A percentile compares a stretch with the other conserved stretches of the same genome.
Conservation (phyloP, 2,329 filamentous ascomycete genomes). For the Alternaria brassicicola region DNA sequence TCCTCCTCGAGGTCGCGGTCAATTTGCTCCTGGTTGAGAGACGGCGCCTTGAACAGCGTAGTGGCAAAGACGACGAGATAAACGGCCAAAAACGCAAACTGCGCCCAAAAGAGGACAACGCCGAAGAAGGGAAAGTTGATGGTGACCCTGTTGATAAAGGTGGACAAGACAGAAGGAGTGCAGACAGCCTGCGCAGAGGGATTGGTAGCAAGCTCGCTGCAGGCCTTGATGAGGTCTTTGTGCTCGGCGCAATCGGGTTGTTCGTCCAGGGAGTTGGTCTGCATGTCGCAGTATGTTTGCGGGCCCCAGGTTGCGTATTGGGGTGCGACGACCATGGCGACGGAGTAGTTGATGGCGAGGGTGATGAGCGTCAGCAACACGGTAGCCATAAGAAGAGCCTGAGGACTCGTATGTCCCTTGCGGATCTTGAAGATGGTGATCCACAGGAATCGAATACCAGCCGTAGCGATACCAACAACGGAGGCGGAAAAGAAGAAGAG, state of each 20-base stretch:
- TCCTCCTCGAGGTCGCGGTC: constrained; percentile 91
- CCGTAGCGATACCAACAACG: constrained; percentile 80
- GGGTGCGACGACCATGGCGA: constrained; percentile 92
- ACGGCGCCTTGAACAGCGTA: constrained; percentile 79
- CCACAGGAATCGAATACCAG: constrained; percentile 97
- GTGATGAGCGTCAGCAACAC: constrained; percentile 89
- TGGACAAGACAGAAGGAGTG: constrained; percentile 88
- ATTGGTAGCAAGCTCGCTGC: constrained; percentile 76
- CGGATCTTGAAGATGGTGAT: constrained; percentile 89
- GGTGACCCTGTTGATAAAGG: constrained; percentile 89
- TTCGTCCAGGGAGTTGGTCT: constrained; percentile 65
- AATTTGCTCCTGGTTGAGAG: constrained; percentile 74
- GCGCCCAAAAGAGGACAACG: constrained; percentile 91
- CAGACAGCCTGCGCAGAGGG: constrained; percentile 79
- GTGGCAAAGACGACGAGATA: constrained; percentile 83
- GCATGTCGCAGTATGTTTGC: constrained; percentile 87
- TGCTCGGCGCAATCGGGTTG: constrained; percentile 78
- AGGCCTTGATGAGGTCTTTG: constrained; percentile 75
- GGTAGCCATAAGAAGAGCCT: constrained; percentile 88
- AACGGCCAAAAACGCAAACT: constrained; percentile 85
- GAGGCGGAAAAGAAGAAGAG: constrained; percentile 89
- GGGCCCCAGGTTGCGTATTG: constrained; percentile 95
- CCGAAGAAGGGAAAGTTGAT: constrained; percentile 97
- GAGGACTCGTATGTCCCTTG: constrained; percentile 85
- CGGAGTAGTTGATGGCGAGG: constrained; percentile 87